These are phyloP conservation scores for Cercospora nicotianae DNA, from an alignment of 2,329 filamentous ascomycete species.

Conservation along the genomic window DNA sequence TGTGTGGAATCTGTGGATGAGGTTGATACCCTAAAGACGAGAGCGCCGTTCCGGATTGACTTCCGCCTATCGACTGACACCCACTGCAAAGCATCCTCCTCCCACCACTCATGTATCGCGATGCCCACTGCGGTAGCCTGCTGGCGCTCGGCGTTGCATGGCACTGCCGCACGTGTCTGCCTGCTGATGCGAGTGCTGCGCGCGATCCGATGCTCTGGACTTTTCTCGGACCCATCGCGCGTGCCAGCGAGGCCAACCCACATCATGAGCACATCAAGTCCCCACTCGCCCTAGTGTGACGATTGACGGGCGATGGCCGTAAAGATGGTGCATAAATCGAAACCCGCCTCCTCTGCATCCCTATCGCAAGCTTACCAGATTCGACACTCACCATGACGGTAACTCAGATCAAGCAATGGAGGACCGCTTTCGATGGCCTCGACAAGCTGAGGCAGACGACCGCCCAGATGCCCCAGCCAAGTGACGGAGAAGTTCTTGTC, in stretches of 20 bases:
- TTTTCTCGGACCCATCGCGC: background rate
- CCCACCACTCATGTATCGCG: background rate
- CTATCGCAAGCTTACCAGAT: background rate
- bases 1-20: background rate
- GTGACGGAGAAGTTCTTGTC: conserved; percentile 51
- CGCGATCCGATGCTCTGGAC: background rate
- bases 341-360: background rate
- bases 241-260: background rate
- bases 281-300: background rate
- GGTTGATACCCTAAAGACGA: background rate
- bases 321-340: background rate
- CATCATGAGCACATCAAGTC: background rate
- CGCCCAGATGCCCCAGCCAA: conserved; percentile 38
- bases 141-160: background rate
- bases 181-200: background rate
- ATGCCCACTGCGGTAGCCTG: background rate
- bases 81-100: background rate
- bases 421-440: conserved; percentile 46
- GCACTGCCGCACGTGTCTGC: background rate
- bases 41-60: background rate
- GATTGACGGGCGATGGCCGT: background rate
- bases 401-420: conserved; percentile 36
- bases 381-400: conserved; percentile 3
- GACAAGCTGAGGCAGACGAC: conserved; percentile 43
- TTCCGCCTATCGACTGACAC: background rate